Evolutionary conservation across 495 filamentous ascomycete genomes (phyloP), one percentile per base, ranked within the genome.

Genomic region (Neohortaea acidophila): DNA sequence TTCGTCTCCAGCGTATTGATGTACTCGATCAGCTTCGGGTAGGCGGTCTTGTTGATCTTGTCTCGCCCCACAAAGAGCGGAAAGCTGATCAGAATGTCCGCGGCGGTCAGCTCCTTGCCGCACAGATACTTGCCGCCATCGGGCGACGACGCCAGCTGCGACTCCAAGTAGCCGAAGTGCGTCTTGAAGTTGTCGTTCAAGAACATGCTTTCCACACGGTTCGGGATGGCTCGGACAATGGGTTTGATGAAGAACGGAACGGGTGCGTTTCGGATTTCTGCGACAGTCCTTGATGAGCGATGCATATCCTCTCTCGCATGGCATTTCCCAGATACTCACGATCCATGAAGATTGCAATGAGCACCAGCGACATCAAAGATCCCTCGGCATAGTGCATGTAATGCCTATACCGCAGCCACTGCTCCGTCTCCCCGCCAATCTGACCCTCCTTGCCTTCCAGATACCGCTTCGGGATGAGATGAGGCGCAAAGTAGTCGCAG

Each of bases 201-300:
- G 49, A 75, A 84, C 8, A 48, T 51, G 2, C 59, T 51, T 20
- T 75, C 61, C 20, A 93, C 60, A 21, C 75, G 72, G 41, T 60
- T 58, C 25, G 73, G 73, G 11, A 93, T 72, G 13, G 67, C 54
- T 12, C 59, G 53, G 6, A 81, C 78, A 41, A 94, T 68, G 13
- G 81, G 83, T 28, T 76, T 78, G 53, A 94, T 61, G 65, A 93
- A 84, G 69, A 93, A 92, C 2, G 84, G 84, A 4, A 81, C 59
- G 0, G 74, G 69, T 3, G 72, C 59, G 10, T 69, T 67, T 43
- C 71, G 73, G 35, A 94, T 62, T 10, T 50, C 74, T 77, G 19
- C 12, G 25, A 19, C 4, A 38, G 12, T 21, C 18, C n/a, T 31
- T 11, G n/a, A 11, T 21, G n/a, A n/a, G n/a, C 24, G n/a, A 26